Percentiles rank a stretch among this genome's conserved stretches.
Evolutionary conservation across 2,329 filamentous ascomycete species (phyloP).

Genomic region (Hortaea werneckii): DNA sequence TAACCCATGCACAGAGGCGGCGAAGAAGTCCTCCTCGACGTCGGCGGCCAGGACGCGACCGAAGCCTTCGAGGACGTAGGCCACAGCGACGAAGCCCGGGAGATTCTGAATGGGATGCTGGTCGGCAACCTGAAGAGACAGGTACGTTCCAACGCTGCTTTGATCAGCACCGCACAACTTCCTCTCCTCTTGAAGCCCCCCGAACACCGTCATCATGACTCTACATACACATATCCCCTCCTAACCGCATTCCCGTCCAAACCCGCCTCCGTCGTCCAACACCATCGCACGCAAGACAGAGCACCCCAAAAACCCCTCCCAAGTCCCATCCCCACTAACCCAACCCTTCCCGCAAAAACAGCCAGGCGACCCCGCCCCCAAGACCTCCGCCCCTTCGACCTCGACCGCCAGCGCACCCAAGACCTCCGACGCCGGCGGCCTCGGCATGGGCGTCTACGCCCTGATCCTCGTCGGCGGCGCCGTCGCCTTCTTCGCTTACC

Average conservation of each 20-base stretch:
- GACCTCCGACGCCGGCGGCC: slow-evolving; percentile 34
- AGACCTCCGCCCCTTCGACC: slow-evolving; percentile 34
- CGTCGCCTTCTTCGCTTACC: slow-evolving; percentile 70
- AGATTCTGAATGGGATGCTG: slow-evolving; percentile 71
- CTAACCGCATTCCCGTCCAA: no score
- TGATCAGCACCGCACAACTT: background rate
- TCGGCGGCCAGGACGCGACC: slow-evolving; percentile 89
- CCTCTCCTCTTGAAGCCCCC: background rate
- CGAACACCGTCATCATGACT: background rate
- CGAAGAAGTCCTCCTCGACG: slow-evolving; percentile 95
- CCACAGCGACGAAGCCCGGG: slow-evolving; percentile 95
- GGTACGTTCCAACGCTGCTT: slow-evolving; percentile 42
- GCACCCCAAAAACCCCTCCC: background rate
- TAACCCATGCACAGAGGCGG: slow-evolving; percentile 58
- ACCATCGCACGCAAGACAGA: background rate
- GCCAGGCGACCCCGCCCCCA: slow-evolving; percentile 71
- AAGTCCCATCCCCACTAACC: no score
- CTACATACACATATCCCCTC: background rate
- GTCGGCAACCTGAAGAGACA: slow-evolving; percentile 70
- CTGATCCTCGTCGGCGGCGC: slow-evolving; percentile 68
- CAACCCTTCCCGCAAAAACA: slow-evolving; percentile 25
- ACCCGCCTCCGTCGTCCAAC: no score
- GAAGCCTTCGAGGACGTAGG: slow-evolving; percentile 99
- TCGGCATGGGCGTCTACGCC: slow-evolving; percentile 74
- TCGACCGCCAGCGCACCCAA: slow-evolving; percentile 41